phyloP scores from a whole-genome alignment of 495 filamentous ascomycete genomes.

The Penicillium turbatum region DNA sequence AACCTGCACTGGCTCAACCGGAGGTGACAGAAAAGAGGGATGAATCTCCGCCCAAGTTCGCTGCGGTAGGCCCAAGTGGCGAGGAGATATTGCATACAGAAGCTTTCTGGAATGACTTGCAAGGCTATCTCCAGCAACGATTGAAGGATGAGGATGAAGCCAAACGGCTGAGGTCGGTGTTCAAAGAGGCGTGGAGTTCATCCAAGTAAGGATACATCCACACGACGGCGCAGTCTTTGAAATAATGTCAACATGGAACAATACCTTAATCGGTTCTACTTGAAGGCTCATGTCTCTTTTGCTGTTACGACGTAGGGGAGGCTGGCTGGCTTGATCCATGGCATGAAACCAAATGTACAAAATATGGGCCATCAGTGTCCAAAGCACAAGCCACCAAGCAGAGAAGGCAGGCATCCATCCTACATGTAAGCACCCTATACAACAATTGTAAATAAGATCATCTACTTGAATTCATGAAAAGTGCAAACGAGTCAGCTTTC shows the following conservation, averaged over 20 bases:
- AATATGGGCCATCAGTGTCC: not conserved
- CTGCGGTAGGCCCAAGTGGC: constrained; percentile 50
- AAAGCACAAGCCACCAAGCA: not conserved
- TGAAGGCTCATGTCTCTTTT: not conserved
- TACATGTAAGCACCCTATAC: not conserved
- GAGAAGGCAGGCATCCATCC: not conserved
- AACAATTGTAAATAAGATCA: not conserved
- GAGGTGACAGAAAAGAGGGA: constrained; percentile 29
- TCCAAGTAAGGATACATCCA: not conserved
- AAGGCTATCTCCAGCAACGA: constrained; percentile 72
- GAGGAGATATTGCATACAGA: constrained; percentile 59
- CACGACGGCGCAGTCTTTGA: not conserved
- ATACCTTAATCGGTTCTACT: not conserved
- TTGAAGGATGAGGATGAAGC: constrained; percentile 67
- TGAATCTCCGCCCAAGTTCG: constrained; percentile 39
- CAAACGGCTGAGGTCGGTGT: constrained; percentile 57
- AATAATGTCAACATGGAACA: constrained; percentile 5
- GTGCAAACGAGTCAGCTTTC: not conserved
- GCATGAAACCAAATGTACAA: constrained; percentile 10
- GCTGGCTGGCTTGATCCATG: not conserved
- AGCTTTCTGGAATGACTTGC: constrained; percentile 85
- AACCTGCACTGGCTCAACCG: constrained; percentile 22
- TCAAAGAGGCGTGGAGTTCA: constrained; percentile 63
- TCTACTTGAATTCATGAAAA: not conserved
- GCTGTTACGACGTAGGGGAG: not conserved